These are phyloP conservation scores for Metahyphopichia silvanorum DNA, from an alignment of 805 yeast genomes.

Conservation along the genomic window DNA sequence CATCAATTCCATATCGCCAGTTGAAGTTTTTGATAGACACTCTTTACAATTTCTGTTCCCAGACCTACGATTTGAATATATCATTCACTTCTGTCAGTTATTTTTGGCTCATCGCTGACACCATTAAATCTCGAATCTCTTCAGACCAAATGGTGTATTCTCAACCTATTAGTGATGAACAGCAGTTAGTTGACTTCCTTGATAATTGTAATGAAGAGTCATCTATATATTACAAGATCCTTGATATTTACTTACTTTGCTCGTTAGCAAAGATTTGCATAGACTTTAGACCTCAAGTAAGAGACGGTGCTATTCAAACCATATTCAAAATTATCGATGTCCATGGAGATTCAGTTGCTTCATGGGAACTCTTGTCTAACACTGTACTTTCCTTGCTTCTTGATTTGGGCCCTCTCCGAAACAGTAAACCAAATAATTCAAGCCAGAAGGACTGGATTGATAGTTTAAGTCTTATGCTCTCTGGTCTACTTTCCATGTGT, in stretches of 20 bases:
- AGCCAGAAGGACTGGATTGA: conserved; percentile 50
- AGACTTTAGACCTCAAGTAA: conserved; percentile 72
- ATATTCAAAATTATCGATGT: conserved; percentile 78
- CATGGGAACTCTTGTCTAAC: conserved; percentile 68
- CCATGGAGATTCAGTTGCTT: conserved; percentile 50
- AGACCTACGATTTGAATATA: conserved; percentile 72
- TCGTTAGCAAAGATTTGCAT: conserved; percentile 60
- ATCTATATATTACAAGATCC: conserved; percentile 8
- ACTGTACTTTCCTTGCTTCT: conserved; percentile 61
- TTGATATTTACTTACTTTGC: conserved; percentile 48
- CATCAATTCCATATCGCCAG: conserved; percentile 63
- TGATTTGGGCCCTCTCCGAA: too few species aligned
- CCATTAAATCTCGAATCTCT: conserved; percentile 28
- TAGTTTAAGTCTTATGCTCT: conserved; percentile 56
- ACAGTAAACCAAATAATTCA: conserved; percentile 9
- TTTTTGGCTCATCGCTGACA: conserved; percentile 90
- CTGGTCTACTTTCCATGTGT: conserved; percentile 65
- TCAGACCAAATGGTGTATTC: conserved; percentile 14
- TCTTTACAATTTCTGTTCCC: conserved; percentile 67
- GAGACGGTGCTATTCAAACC: conserved; percentile 88
- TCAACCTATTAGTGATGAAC: conserved; percentile 3
- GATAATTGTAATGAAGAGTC: conserved; percentile 6
- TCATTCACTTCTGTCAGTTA: conserved; percentile 90
- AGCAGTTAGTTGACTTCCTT: conserved; percentile 6
- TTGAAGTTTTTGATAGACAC: conserved; percentile 67